Conservation (phyloP, 139 green algal species). For the Chlorella sp. region DNA sequence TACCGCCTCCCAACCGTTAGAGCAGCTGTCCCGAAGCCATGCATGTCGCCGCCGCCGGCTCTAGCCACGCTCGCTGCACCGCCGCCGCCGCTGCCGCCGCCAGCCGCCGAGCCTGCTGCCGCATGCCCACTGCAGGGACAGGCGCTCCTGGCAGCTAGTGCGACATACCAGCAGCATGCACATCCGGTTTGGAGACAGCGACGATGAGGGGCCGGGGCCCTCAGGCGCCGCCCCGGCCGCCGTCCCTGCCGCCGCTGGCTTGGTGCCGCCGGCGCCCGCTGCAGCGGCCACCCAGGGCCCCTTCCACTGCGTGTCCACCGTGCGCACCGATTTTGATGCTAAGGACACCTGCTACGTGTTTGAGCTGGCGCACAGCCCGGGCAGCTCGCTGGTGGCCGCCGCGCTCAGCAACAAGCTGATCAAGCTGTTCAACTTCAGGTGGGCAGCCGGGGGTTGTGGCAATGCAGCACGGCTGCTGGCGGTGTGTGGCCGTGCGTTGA, state of each 20-base stretch:
- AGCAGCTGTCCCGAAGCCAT: too few relatives aligned
- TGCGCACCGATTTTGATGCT: constrained; percentile 55
- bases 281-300: too few relatives aligned
- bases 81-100: too few relatives aligned
- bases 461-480: background rate
- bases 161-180: background rate
- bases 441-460: background rate
- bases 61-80: too few relatives aligned
- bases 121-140: too few relatives aligned
- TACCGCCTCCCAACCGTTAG: too few relatives aligned
- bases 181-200: constrained; percentile 2
- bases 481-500: background rate
- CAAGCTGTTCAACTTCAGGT: constrained; percentile 59
- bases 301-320: constrained; percentile 9
- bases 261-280: background rate
- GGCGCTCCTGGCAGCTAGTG: too few relatives aligned
- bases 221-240: background rate
- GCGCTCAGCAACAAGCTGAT: constrained; percentile 63
- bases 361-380: constrained; percentile 36
- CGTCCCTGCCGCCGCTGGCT: background rate
- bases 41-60: too few relatives aligned
- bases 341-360: constrained; percentile 76
- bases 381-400: constrained; percentile 42
- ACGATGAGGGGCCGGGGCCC: background rate
- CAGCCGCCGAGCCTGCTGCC: too few relatives aligned